Conservation (phyloP, 2,329 filamentous ascomycete genomes). For the Daldinia eschscholtzii region DNA sequence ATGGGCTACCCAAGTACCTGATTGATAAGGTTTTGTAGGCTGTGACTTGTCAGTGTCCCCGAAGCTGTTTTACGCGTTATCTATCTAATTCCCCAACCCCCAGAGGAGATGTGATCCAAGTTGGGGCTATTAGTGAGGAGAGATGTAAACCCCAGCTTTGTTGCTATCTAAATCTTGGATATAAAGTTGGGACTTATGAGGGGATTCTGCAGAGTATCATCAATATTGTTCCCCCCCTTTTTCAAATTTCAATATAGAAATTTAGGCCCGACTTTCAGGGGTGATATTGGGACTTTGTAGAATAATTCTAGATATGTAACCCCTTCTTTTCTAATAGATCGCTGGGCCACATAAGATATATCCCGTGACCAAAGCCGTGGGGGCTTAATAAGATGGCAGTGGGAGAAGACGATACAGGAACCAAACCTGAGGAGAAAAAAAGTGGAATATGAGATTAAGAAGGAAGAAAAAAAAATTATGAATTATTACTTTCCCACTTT, state of each 20-base stretch:
- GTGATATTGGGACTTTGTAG: neutral
- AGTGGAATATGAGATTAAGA: slow-evolving; percentile 4
- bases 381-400: slow-evolving; percentile 1
- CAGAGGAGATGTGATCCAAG: neutral
- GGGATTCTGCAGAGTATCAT: neutral
- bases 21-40: slow-evolving; percentile 34
- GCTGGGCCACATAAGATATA: neutral
- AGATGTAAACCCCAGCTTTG: slow-evolving; percentile 3
- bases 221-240: neutral
- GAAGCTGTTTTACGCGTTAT: neutral
- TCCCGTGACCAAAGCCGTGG: slow-evolving; percentile 5
- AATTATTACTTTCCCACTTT: slow-evolving; percentile 3
- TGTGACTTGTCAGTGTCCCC: neutral
- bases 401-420: slow-evolving; percentile 1
- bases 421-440: slow-evolving; percentile 3
- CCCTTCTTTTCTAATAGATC: neutral
- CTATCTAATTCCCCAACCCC: slow-evolving; percentile 10
- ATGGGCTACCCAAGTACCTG: slow-evolving; percentile 31
- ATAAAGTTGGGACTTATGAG: neutral
- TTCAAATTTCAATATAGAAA: too few species aligned
- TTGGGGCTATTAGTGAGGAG: slow-evolving; percentile 5
- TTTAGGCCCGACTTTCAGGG: neutral
- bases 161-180: neutral
- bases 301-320: neutral
- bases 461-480: neutral